phyloP scores from a whole-genome alignment of 75 land plant species.

The Selaginella tamariscina region DNA sequence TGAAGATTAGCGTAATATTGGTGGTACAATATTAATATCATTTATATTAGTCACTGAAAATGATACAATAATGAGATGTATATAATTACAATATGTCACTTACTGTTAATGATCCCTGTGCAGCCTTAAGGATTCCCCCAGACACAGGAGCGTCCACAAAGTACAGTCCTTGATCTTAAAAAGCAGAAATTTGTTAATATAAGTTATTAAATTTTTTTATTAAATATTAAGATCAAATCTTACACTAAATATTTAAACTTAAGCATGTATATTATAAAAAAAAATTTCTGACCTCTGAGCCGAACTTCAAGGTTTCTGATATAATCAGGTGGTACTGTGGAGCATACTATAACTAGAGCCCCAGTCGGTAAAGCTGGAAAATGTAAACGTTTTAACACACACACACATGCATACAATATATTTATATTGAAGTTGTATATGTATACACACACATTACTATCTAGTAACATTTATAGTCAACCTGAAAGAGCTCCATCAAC shows the following conservation, averaged over 20 bases:
- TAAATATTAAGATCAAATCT: too few relatives aligned
- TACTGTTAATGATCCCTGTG: conserved; percentile 47
- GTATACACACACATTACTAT: too few relatives aligned
- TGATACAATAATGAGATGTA: background rate
- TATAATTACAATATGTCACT: background rate
- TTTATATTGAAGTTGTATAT: background rate
- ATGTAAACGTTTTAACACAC: too few relatives aligned
- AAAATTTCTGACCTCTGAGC: background rate
- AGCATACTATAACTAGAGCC: background rate
- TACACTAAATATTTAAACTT: too few relatives aligned
- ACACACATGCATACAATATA: too few relatives aligned
- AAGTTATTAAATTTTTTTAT: background rate
- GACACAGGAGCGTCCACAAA: conserved; percentile 47
- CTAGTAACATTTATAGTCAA: background rate
- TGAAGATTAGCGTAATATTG: too few relatives aligned
- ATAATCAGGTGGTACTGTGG: background rate
- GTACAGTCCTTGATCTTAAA: conserved; percentile 14
- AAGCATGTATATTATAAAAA: too few relatives aligned
- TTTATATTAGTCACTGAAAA: background rate
- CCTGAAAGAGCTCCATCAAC: background rate
- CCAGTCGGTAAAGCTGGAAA: background rate
- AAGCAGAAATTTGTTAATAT: background rate
- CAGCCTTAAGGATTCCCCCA: conserved; percentile 33
- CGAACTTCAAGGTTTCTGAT: background rate
- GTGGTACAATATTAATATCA: too few relatives aligned